These are phyloP conservation scores for Rhodotorula diobovata DNA, from an alignment of 768 basidiomycete species.

Conservation along the genomic window DNA sequence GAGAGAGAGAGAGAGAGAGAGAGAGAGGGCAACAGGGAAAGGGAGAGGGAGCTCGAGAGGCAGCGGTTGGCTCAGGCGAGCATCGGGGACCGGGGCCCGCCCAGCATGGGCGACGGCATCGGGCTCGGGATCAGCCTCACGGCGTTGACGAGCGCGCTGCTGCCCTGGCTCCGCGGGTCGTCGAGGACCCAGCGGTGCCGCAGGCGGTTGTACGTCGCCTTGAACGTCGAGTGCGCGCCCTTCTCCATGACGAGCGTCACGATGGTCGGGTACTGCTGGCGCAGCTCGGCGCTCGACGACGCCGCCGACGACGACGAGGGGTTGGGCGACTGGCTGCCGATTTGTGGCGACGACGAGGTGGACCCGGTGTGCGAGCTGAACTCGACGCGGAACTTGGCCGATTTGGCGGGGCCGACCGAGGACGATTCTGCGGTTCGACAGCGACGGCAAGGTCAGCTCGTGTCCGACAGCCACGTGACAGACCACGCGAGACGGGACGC, in stretches of 20 bases:
- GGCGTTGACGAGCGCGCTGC: background rate
- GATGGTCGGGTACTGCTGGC: constrained; percentile 56
- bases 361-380: constrained; percentile 50
- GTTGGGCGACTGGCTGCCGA: constrained; percentile 8
- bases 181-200: constrained; percentile 61
- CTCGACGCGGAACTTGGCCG: constrained; percentile 78
- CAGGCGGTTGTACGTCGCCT: constrained; percentile 64
- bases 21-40: background rate
- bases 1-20: background rate
- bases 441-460: too few relatives aligned
- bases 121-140: constrained; percentile 37
- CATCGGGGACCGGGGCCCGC: constrained; percentile 26
- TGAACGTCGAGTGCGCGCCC: constrained; percentile 78
- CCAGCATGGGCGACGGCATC: constrained; percentile 24
- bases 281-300: background rate
- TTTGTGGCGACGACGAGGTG: constrained; percentile 9
- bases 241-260: constrained; percentile 74
- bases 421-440: constrained; percentile 32
- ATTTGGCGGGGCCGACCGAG: constrained; percentile 54
- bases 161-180: constrained; percentile 11
- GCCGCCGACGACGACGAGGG: background rate
- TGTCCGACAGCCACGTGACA: constrained; percentile 13
- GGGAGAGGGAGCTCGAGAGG: background rate
- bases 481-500: constrained; percentile 12
- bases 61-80: background rate